Evolutionary conservation across 116 monocot genomes (phyloP).

Genomic region (Papilionanthe hybrid): DNA sequence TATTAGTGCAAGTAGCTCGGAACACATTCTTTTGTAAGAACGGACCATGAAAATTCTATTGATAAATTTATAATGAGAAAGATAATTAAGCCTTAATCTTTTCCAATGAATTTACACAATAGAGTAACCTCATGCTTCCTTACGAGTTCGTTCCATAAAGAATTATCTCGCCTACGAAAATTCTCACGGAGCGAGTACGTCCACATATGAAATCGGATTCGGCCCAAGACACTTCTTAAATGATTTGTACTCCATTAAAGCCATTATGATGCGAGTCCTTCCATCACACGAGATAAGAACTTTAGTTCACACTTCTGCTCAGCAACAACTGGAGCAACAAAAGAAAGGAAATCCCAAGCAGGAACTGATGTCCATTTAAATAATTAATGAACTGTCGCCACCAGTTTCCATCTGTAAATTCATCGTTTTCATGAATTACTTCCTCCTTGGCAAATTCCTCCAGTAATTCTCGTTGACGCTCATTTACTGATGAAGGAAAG

Average conservation of each 20-base stretch:
- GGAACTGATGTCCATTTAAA: slow-evolving; percentile 32
- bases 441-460: slow-evolving; percentile 95
- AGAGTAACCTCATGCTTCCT: too few species aligned
- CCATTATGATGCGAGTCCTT: too few species aligned
- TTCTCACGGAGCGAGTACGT: not conserved
- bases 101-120: too few species aligned
- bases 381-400: slow-evolving; percentile 48
- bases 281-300: too few species aligned
- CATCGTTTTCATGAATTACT: slow-evolving; percentile 39
- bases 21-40: too few species aligned
- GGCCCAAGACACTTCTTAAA: not conserved
- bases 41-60: too few species aligned
- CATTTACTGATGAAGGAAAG: slow-evolving; percentile 71
- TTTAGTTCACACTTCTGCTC: slow-evolving; percentile 28
- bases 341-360: slow-evolving; percentile 43
- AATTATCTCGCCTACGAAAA: not conserved
- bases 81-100: too few species aligned
- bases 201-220: not conserved
- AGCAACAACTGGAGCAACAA: slow-evolving; percentile 53
- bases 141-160: not conserved
- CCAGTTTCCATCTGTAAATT: slow-evolving; percentile 44
- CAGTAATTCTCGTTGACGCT: slow-evolving; percentile 65
- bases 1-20: too few species aligned
- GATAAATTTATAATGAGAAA: too few species aligned
- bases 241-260: slow-evolving; percentile 2